phyloP scores from a whole-genome alignment of 345 rosid species.

The Acer yangbiense region DNA sequence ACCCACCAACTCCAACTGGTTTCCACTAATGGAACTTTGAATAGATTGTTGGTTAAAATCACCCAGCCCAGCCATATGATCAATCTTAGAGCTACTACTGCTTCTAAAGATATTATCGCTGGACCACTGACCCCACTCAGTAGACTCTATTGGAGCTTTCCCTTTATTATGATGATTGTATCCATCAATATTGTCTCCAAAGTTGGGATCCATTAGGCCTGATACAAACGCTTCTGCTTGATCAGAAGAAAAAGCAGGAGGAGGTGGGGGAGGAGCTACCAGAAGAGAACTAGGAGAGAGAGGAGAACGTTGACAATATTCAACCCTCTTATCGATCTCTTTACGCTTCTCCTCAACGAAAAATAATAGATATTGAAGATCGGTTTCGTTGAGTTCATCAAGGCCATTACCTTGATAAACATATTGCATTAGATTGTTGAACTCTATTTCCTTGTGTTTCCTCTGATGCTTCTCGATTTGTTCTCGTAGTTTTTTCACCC shows the following conservation, averaged over 20 bases:
- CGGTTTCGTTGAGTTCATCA: constrained; percentile 6
- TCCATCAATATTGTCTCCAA: background rate
- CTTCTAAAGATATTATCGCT: background rate
- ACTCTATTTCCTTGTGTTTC: too few relatives aligned
- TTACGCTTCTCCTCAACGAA: constrained; percentile 27
- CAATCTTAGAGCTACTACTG: background rate
- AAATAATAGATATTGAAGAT: constrained; percentile 25
- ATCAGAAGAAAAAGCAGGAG: background rate
- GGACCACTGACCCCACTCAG: constrained; percentile 10
- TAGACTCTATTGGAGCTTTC: background rate
- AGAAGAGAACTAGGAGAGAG: background rate
- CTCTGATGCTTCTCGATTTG: too few relatives aligned
- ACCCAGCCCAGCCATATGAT: background rate
- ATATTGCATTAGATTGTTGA: constrained; percentile 24
- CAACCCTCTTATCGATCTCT: constrained; percentile 19
- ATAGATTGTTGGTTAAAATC: background rate
- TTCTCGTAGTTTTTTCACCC: too few relatives aligned
- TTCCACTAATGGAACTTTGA: background rate
- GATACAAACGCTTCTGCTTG: background rate
- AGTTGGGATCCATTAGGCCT: background rate
- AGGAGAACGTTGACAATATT: background rate
- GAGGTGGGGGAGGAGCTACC: background rate
- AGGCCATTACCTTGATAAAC: constrained; percentile 5
- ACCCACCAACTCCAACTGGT: background rate
- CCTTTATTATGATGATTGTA: too few relatives aligned